These are phyloP conservation scores for Termitomyces sp. DNA, from an alignment of 768 basidiomycete genomes.

Conservation along the genomic window DNA sequence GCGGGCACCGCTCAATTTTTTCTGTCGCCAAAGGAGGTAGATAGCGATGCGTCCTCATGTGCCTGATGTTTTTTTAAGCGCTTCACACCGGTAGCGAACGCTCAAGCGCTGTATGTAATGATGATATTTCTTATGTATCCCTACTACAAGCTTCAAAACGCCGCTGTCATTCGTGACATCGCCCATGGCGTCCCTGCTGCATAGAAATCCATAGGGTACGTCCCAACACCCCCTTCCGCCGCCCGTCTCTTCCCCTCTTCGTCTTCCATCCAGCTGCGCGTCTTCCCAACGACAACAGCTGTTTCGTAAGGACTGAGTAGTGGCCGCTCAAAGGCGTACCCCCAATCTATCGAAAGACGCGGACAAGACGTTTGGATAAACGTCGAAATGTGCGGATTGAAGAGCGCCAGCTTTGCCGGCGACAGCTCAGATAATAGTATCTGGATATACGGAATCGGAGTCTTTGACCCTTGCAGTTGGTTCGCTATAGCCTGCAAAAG, in stretches of 20 bases:
- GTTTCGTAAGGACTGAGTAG: conserved; percentile 93
- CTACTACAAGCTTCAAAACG: too few relatives aligned
- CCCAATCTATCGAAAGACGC: conserved; percentile 96
- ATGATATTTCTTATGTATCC: too few relatives aligned
- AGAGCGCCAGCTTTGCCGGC: conserved; percentile 85
- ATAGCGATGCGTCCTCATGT: background rate
- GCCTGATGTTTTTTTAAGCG: background rate
- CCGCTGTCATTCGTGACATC: conserved; percentile 50
- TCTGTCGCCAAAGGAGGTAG: too few relatives aligned
- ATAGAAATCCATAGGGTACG: conserved; percentile 98
- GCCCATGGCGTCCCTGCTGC: conserved; percentile 77
- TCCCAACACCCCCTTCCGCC: conserved; percentile 28
- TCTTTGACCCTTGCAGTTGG: conserved; percentile 52
- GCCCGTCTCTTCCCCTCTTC: conserved; percentile 14
- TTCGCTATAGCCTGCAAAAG: conserved; percentile 61
- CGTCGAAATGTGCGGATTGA: conserved; percentile 74
- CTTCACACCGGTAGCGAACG: background rate
- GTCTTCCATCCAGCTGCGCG: conserved; percentile 58
- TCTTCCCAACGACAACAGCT: conserved; percentile 72
- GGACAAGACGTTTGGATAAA: conserved; percentile 98
- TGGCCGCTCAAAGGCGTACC: conserved; percentile 88
- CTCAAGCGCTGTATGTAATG: too few relatives aligned
- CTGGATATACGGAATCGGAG: conserved; percentile 71
- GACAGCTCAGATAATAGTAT: conserved; percentile 97
- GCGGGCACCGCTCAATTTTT: too few relatives aligned